Evolutionary conservation across 164 flowering plant genomes (phyloP), one percentile per base, ranked within the genome.

Genomic region (Liquidambar formosana): DNA sequence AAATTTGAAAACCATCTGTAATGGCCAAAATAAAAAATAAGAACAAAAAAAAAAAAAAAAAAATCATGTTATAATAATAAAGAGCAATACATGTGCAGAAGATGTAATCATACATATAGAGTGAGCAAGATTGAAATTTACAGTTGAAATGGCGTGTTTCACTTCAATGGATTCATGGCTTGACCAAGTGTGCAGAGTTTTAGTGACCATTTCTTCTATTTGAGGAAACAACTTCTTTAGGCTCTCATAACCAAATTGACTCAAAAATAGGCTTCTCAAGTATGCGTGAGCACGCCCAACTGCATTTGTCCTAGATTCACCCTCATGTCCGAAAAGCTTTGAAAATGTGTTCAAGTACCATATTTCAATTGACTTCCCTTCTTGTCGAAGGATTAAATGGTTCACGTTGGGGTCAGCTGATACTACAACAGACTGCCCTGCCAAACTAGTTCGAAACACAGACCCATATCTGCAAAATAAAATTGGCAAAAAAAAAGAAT

Each of bases 361-460:
- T 1, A 69, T 28, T n/a, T 79, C 79, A 8, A 79, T 75, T 11
- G 66, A 54, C 19, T 67, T 76, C 8, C 84, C 88, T 60, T 81
- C 86, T 75, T 81, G 79, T 18, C 71, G 77, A 14, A 78, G 65
- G 13, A 85, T 52, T 69, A 28, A 77, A 59, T 68, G 51, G 73
- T 77, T 81, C 52, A 81, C 59, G 3, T 85, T 85, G 0, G 84
- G 65, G 28, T 82, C 79, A 0, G 82, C 67, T 0, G 73, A 47
- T 15, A 72, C 63, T 18, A 75, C 65, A 8, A 83, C 77, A 0
- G 74, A 78, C n/a, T 66, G 61, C 0, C 80, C 76, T 0, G 66
- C 78, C 28, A 80, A 63, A 61, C 65, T 80, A 21, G 83, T 80
- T 27, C 43, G 28, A 43, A 80, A 80, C 14, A 77, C 46, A 9